phyloP scores from a whole-genome alignment of 345 rosid genomes.

The Gossypium ekmanianum region DNA sequence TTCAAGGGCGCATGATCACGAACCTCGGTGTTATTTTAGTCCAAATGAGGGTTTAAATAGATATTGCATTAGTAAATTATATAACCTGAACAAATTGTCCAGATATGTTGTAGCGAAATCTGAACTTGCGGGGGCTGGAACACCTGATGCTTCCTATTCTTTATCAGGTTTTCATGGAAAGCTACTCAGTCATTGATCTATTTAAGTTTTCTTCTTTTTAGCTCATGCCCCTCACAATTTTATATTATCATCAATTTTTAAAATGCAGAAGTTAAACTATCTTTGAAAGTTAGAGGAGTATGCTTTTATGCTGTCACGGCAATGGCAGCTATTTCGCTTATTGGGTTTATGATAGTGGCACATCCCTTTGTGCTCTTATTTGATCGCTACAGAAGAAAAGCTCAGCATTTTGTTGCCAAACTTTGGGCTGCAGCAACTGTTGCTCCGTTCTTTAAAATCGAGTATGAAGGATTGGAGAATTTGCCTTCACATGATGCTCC shows the following conservation, averaged over 20 bases:
- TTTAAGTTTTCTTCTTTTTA: background rate
- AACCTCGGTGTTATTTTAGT: slow-evolving; percentile 23
- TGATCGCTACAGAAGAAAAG: slow-evolving; percentile 66
- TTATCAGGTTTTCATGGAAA: slow-evolving; percentile 51
- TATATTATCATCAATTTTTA: slow-evolving; percentile 19
- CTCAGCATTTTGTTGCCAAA: slow-evolving; percentile 66
- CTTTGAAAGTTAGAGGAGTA: slow-evolving; percentile 68
- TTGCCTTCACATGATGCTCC: slow-evolving; percentile 68
- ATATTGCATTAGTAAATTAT: slow-evolving; percentile 28
- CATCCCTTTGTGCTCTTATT: slow-evolving; percentile 79
- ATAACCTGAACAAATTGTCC: slow-evolving; percentile 22
- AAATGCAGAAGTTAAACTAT: slow-evolving; percentile 54
- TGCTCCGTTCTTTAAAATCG: slow-evolving; percentile 51
- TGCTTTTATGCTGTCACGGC: slow-evolving; percentile 65
- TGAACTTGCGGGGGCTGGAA: slow-evolving; percentile 59
- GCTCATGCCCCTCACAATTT: slow-evolving; percentile 13
- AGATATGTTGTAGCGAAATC: slow-evolving; percentile 45
- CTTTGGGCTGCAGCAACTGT: slow-evolving; percentile 63
- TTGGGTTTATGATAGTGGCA: slow-evolving; percentile 49
- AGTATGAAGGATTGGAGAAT: slow-evolving; percentile 75
- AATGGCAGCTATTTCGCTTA: slow-evolving; percentile 39
- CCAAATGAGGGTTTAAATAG: slow-evolving; percentile 26
- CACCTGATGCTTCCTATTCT: slow-evolving; percentile 39
- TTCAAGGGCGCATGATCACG: slow-evolving; percentile 27
- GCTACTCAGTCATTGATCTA: background rate